Evolutionary conservation across 1,139 yeast genomes (phyloP), one percentile per base, ranked within the genome.

Genomic region (Candida frijolesensis): DNA sequence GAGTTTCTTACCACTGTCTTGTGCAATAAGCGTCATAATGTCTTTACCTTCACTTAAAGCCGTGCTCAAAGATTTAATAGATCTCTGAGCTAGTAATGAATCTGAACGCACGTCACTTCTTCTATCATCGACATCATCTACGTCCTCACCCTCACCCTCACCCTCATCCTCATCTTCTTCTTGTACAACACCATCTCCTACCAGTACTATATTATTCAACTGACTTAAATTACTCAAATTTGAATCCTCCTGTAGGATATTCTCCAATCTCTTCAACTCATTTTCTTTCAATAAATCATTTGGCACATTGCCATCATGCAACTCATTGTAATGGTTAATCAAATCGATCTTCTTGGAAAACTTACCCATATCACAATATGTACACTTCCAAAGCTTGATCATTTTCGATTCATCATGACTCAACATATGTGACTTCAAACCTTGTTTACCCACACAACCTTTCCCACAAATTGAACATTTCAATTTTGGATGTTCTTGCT

Each of bases 391-490:
- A 34, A 83, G 65, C 55, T 79, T 83, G 14, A 78, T 67, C 19
- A 73, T 77, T 11, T 74, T 78, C 11, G 69, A 67, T 15, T 72
- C 77, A 59, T 84, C 87, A 49, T 87, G 82, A 12, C 65, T 62
- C 44, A 76, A 67, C 89, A 87, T 83, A 63, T 91, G 97, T 70
- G 87, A 82, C 29, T 76, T 71, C 49, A 89, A 68, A 54, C 92
- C 95, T 39, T 76, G 74, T 41, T 79, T 82, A 16, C 96, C 96
- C 11, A 87, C 85, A 72, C 94, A 87, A 4, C 80, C 83, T 62
- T 83, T 86, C 12, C 83, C 84, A 72, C 97, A 91, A 1, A 81
- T 59, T 1, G 70, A 59, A 69, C 97, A 90, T 46, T 75, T 75
- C 35, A 86, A 60, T 61, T 83, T 83, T 10, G 94, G 92, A 66